Conservation (phyloP, 805 yeast species). For the Debaryomyces hansenii region DNA sequence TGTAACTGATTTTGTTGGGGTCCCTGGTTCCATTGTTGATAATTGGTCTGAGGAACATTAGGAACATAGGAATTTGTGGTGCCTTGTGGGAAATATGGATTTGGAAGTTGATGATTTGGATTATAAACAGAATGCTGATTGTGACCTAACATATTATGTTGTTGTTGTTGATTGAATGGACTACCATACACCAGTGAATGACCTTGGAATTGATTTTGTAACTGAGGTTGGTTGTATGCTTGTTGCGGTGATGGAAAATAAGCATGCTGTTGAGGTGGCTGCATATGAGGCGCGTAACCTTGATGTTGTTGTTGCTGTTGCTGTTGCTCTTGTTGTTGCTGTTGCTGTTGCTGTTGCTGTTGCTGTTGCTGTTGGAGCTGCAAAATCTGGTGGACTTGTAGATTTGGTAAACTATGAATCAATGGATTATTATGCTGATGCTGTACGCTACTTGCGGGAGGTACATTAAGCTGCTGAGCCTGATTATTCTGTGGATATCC, state of each 20-base stretch:
- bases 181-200: conserved; percentile 20
- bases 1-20: conserved; percentile 9
- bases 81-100: conserved; percentile 5
- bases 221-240: neutral
- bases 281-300: neutral
- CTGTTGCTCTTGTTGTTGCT: conserved; percentile 5
- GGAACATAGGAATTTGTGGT: neutral
- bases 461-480: conserved; percentile 6
- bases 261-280: neutral
- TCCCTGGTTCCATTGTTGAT: neutral
- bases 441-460: conserved; percentile 1
- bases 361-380: conserved; percentile 15
- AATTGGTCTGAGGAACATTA: neutral
- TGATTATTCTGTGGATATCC: conserved; percentile 18
- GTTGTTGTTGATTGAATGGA: conserved; percentile 17
- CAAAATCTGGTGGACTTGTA: conserved; percentile 8
- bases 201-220: neutral
- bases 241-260: neutral
- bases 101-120: conserved; percentile 1
- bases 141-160: conserved; percentile 1
- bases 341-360: conserved; percentile 7
- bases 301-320: conserved; percentile 8
- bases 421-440: conserved; percentile 1
- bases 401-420: conserved; percentile 1
- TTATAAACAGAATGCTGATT: neutral